Conservation (phyloP, 305 asterid genomes). For the Striga hermonthica region DNA sequence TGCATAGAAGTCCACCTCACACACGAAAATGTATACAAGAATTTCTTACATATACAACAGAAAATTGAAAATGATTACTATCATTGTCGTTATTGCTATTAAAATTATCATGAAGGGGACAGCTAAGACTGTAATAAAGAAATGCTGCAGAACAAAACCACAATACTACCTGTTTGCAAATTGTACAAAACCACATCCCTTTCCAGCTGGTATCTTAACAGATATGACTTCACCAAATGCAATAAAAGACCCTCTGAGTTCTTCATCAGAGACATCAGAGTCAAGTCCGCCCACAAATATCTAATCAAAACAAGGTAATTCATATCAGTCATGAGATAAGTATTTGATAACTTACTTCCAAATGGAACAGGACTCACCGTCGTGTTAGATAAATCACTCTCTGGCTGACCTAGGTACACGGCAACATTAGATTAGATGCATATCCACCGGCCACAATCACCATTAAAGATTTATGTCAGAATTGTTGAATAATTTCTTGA, state of each 20-base stretch:
- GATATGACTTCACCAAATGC: constrained; percentile 84
- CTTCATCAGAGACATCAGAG: constrained; percentile 85
- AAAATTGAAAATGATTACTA: neutral
- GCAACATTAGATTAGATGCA: constrained; percentile 76
- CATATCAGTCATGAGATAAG: constrained; percentile 25
- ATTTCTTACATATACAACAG: neutral
- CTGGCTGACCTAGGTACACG: constrained; percentile 60
- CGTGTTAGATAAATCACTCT: constrained; percentile 70
- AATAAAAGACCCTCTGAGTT: constrained; percentile 65
- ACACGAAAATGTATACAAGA: neutral
- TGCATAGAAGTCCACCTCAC: neutral
- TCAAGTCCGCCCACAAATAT: constrained; percentile 88
- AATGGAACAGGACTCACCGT: constrained; percentile 63
- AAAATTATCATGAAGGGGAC: too few species aligned
- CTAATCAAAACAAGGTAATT: constrained; percentile 33
- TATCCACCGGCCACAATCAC: constrained; percentile 76
- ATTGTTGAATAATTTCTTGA: constrained; percentile 14
- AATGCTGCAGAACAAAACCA: constrained; percentile 21
- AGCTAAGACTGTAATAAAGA: neutral
- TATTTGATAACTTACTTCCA: constrained; percentile 22
- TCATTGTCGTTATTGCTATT: too few species aligned
- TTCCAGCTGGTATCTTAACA: constrained; percentile 89
- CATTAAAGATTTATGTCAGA: constrained; percentile 38
- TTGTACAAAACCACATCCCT: constrained; percentile 97
- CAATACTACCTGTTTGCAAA: constrained; percentile 62